A percentile compares a stretch with the other conserved stretches of the same genome.
These are phyloP conservation scores for Aspergillus calidoustus DNA, from an alignment of 2,329 filamentous ascomycete genomes.

Conservation along the genomic window DNA sequence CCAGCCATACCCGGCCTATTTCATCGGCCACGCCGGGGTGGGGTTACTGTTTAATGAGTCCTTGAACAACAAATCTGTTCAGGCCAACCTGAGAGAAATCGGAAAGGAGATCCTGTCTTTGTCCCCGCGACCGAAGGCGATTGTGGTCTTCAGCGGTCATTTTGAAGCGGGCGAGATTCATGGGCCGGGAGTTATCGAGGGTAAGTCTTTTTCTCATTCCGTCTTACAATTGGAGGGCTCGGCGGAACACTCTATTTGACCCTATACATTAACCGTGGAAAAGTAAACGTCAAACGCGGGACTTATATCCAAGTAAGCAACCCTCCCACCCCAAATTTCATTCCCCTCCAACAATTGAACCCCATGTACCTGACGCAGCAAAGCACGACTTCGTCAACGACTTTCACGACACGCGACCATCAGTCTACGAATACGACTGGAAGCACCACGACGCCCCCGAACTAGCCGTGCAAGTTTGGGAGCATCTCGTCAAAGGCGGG, in stretches of 20 bases:
- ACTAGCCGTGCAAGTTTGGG: neutral
- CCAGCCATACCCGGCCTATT: neutral
- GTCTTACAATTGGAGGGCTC: no score
- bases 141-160: neutral
- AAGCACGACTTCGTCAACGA: conserved; percentile 6
- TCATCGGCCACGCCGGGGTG: neutral
- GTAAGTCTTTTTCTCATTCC: neutral
- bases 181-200: neutral
- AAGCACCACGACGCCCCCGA: neutral
- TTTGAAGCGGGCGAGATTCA: neutral
- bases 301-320: neutral
- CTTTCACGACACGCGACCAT: conserved; percentile 1
- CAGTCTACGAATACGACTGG: conserved; percentile 1
- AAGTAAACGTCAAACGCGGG: neutral
- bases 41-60: neutral
- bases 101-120: neutral
- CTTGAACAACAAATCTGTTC: neutral
- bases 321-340: no score
- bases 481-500: neutral
- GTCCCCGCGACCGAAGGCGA: neutral
- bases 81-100: neutral
- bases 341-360: no score
- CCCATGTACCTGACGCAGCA: no score
- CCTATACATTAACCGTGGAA: neutral
- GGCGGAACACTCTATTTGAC: no score